Base-by-base conservation (phyloP, 352 stramenopile species). In the Phytophthora lateralis region DNA sequence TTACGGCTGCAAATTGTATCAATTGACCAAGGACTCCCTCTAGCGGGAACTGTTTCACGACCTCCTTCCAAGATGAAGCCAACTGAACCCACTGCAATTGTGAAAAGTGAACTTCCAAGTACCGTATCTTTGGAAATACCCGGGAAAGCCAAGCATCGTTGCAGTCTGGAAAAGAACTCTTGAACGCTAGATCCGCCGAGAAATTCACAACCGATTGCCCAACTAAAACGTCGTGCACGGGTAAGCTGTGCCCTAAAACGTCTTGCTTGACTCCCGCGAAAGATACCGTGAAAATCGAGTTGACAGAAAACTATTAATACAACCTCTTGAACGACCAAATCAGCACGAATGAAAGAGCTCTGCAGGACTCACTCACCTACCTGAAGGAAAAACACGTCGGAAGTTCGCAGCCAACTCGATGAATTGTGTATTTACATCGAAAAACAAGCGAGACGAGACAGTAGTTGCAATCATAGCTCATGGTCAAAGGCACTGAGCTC, bases 241-340 rank as follows among this genome's bases (percentile, higher is more conserved):
- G 1, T 42, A 42, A 42, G 15, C 3, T 6, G 17, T 14, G 20
- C 3, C 30, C 30, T 17, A 50, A 15, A 37, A 26, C 12, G 27
- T n/a, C 4, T n/a, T n/a, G n/a, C n/a, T n/a, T n/a, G n/a, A n/a
- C n/a, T 37, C 21, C 26, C n/a, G 32, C 7, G n/a, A 38, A 21
- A 8, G 63, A 76, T 48, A 34, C 51, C 12, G 55, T 66, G 51
- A 42, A 42, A 29, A 17, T n/a, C 8, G 27, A 27, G 7, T 49
- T 78, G 37, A 46, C 50, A 17, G 57, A n/a, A n/a, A n/a, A n/a
- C n/a, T n/a, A 70, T 18, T 63, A 66, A 18, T 78, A 78, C 69
- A 71, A 78, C 37, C 21, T 54, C 24, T 34, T 74, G 20, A 76
- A 77, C 37, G 48, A 69, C 18, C 44, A 72, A 44, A 72, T 65